Percentiles rank a stretch among this genome's conserved stretches.
Evolutionary conservation across 768 basidiomycete species (phyloP).

Genomic region (Russula earlei): DNA sequence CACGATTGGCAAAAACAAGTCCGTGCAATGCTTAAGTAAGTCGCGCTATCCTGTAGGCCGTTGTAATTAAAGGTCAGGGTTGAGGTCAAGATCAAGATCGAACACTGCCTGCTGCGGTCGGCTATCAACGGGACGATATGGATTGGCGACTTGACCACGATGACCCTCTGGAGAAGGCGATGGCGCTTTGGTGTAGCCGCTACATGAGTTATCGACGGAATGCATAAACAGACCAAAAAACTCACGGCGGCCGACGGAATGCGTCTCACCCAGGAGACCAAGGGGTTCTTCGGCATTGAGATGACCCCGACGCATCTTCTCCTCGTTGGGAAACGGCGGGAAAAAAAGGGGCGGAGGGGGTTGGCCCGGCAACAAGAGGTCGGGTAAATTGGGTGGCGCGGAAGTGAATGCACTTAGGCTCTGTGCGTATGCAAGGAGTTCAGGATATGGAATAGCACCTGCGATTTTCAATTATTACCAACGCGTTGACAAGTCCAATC

Average conservation of each 20-base stretch:
- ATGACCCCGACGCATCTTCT: slow-evolving; percentile 78
- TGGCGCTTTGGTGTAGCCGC: slow-evolving; percentile 36
- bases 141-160: slow-evolving; percentile 44
- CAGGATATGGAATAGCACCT: slow-evolving; percentile 78
- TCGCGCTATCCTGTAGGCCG: too few relatives aligned
- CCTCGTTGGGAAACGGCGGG: slow-evolving; percentile 86
- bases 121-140: slow-evolving; percentile 63
- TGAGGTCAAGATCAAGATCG: slow-evolving; percentile 77
- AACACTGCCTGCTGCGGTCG: slow-evolving; percentile 54
- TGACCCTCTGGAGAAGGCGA: slow-evolving; percentile 48
- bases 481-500: neutral
- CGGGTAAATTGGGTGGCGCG: slow-evolving; percentile 82
- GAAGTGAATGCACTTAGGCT: slow-evolving; percentile 81
- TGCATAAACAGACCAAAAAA: neutral
- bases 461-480: neutral
- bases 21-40: too few relatives aligned
- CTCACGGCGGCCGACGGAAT: slow-evolving; percentile 70
- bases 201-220: slow-evolving; percentile 1
- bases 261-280: slow-evolving; percentile 70
- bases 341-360: slow-evolving; percentile 75
- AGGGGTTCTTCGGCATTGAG: slow-evolving; percentile 75
- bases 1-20: too few relatives aligned
- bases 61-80: slow-evolving; percentile 71
- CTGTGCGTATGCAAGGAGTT: slow-evolving; percentile 76
- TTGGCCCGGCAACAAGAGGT: slow-evolving; percentile 57